Conservation (phyloP, 495 filamentous ascomycete species). For the Xanthoparmelia taractica region DNA sequence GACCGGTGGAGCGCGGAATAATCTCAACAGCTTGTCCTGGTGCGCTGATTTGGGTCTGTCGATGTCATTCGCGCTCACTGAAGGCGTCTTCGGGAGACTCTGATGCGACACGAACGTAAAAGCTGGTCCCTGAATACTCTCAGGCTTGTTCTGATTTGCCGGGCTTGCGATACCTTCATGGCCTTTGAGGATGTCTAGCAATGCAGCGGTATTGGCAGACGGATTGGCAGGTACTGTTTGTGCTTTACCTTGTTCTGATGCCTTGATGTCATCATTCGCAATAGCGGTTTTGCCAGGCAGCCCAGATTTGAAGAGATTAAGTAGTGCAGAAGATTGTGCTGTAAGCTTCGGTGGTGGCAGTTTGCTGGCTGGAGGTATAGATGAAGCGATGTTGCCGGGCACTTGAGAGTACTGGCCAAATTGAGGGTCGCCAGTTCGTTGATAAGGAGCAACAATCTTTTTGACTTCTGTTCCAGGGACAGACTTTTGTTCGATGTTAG, state of each 20-base stretch:
- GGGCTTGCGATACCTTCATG: background rate
- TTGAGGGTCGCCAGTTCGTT: constrained; percentile 46
- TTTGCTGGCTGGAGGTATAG: constrained; percentile 49
- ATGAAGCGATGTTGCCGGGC: constrained; percentile 37
- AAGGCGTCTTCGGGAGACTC: background rate
- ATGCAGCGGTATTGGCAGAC: background rate
- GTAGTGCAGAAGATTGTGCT: constrained; percentile 53
- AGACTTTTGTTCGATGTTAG: background rate
- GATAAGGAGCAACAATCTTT: constrained; percentile 42
- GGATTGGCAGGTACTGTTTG: background rate
- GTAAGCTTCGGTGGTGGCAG: constrained; percentile 55
- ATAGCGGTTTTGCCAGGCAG: background rate
- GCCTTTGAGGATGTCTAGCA: background rate
- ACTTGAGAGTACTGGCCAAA: constrained; percentile 38
- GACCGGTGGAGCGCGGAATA: constrained; percentile 28
- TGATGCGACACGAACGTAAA: constrained; percentile 12
- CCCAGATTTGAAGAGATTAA: constrained; percentile 55
- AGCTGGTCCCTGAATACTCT: background rate
- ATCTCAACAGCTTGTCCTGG: constrained; percentile 30
- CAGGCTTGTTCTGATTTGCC: background rate
- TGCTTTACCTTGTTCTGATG: background rate
- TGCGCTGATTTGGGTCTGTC: constrained; percentile 22
- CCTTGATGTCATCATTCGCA: background rate
- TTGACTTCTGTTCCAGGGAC: constrained; percentile 24
- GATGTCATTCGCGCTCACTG: constrained; percentile 4